Conservation (phyloP, 768 basidiomycete genomes). For the Termitomyces sp. region DNA sequence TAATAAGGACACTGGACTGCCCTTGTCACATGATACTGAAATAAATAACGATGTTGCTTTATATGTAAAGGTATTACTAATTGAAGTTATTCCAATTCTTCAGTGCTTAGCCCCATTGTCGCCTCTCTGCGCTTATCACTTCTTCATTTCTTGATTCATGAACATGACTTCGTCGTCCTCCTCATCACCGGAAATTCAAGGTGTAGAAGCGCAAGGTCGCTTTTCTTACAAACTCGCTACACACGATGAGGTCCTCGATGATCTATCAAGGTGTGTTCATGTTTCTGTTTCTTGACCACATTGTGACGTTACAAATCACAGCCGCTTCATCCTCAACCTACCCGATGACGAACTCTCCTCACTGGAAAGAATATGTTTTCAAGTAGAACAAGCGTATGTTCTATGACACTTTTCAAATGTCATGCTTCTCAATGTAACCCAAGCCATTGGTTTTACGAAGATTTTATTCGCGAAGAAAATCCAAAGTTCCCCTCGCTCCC, state of each 20-base stretch:
- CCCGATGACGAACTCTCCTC: constrained; percentile 89
- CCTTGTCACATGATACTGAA: neutral
- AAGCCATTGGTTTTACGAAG: constrained; percentile 99
- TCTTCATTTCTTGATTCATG: constrained; percentile 13
- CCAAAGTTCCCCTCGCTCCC: constrained; percentile 81
- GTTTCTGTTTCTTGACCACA: constrained; percentile 1
- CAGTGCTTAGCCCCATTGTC: constrained; percentile 4
- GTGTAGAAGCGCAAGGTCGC: constrained; percentile 26
- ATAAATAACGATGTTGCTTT: too few species aligned
- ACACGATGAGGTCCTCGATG: constrained; percentile 84
- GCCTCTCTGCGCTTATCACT: constrained; percentile 22
- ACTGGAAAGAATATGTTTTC: constrained; percentile 93
- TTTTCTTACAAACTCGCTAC: constrained; percentile 68
- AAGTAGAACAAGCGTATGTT: constrained; percentile 97
- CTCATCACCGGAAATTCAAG: constrained; percentile 68
- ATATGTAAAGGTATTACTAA: neutral
- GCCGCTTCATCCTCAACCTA: constrained; percentile 95
- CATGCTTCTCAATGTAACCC: constrained; percentile 8
- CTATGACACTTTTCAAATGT: constrained; percentile 4
- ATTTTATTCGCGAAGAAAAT: constrained; percentile 92
- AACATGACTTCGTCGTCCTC: constrained; percentile 73
- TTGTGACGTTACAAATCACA: constrained; percentile 22
- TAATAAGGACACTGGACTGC: too few species aligned
- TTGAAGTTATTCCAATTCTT: neutral
- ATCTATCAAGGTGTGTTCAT: constrained; percentile 74